Evolutionary conservation across 2,329 filamentous ascomycete genomes (phyloP).

Genomic region (Chrysosporium queenslandicum): DNA sequence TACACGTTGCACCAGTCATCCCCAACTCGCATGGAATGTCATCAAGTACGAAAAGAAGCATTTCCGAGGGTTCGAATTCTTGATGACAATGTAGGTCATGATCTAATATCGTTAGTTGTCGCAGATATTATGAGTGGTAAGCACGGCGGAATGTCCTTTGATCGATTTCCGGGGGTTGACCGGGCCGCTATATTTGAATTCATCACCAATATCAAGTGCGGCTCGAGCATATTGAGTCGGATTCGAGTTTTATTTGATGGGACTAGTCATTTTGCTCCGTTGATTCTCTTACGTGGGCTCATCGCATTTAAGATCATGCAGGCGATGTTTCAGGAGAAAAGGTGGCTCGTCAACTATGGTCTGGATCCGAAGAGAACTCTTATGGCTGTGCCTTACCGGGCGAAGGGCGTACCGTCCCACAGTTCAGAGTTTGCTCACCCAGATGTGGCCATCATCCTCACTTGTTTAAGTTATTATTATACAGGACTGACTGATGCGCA

Average conservation of each 20-base stretch:
- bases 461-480: slow-evolving; percentile 48
- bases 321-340: slow-evolving; percentile 47
- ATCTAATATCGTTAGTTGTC: slow-evolving; percentile 22
- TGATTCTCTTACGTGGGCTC: slow-evolving; percentile 36
- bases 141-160: slow-evolving; percentile 37
- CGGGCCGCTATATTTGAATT: slow-evolving; percentile 36
- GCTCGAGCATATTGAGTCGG: slow-evolving; percentile 31
- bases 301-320: slow-evolving; percentile 46
- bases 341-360: slow-evolving; percentile 58
- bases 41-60: slow-evolving; percentile 25
- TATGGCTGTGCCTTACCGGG: slow-evolving; percentile 50
- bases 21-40: not conserved
- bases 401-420: slow-evolving; percentile 48
- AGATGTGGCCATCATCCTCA: slow-evolving; percentile 48
- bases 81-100: slow-evolving; percentile 27
- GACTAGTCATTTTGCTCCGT: slow-evolving; percentile 31
- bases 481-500: slow-evolving; percentile 45
- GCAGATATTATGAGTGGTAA: slow-evolving; percentile 38
- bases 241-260: slow-evolving; percentile 34
- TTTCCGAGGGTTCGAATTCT: slow-evolving; percentile 47
- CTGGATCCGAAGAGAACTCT: slow-evolving; percentile 44
- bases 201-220: slow-evolving; percentile 31
- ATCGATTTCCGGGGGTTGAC: slow-evolving; percentile 25
- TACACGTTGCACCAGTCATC: not conserved
- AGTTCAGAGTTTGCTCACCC: slow-evolving; percentile 54